Conservation (phyloP, 2,329 filamentous ascomycete genomes). For the Aspergillus novoparasiticus region DNA sequence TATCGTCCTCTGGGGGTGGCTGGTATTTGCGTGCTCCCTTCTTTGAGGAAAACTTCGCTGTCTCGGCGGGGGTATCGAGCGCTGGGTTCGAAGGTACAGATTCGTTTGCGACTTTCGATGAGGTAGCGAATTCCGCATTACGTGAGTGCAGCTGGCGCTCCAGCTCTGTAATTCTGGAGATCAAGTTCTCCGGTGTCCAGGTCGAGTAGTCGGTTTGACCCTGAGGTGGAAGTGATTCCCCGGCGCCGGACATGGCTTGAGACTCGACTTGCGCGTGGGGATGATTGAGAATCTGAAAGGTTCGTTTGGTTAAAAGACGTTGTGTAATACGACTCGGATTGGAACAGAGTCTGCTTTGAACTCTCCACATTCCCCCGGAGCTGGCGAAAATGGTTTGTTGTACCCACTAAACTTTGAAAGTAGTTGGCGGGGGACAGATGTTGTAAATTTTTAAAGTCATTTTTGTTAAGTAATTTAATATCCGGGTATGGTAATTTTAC, state of each 20-base stretch:
- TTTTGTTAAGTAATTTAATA: slow-evolving; percentile 10
- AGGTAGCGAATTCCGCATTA: slow-evolving; percentile 38
- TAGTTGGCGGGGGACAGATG: neutral
- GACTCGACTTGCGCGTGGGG: slow-evolving; percentile 18
- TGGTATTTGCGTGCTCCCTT: slow-evolving; percentile 20
- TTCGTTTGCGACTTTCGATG: slow-evolving; percentile 7
- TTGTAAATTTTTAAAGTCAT: slow-evolving; percentile 7
- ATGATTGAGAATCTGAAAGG: slow-evolving; percentile 13
- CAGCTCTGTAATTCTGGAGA: slow-evolving; percentile 67
- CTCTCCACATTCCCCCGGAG: slow-evolving; percentile 36
- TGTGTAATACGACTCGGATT: slow-evolving; percentile 17
- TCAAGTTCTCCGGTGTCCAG: slow-evolving; percentile 70
- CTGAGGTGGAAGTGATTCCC: slow-evolving; percentile 12
- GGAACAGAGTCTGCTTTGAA: slow-evolving; percentile 18
- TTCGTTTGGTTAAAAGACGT: slow-evolving; percentile 10
- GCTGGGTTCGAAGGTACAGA: slow-evolving; percentile 5
- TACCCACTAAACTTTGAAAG: neutral
- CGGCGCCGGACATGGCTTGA: slow-evolving; percentile 27
- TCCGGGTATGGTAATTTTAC: slow-evolving; percentile 14
- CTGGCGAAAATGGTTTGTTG: slow-evolving; percentile 5
- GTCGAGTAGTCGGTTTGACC: slow-evolving; percentile 56
- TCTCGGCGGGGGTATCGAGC: neutral
- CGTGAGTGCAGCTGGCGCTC: slow-evolving; percentile 66
- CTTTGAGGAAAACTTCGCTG: slow-evolving; percentile 6
- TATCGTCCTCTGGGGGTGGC: slow-evolving; percentile 25